A percentile compares a stretch with the other conserved stretches of the same genome.
These are phyloP conservation scores for Trichoderma simmonsii DNA, from an alignment of 2,329 filamentous ascomycete genomes.

Conservation along the genomic window DNA sequence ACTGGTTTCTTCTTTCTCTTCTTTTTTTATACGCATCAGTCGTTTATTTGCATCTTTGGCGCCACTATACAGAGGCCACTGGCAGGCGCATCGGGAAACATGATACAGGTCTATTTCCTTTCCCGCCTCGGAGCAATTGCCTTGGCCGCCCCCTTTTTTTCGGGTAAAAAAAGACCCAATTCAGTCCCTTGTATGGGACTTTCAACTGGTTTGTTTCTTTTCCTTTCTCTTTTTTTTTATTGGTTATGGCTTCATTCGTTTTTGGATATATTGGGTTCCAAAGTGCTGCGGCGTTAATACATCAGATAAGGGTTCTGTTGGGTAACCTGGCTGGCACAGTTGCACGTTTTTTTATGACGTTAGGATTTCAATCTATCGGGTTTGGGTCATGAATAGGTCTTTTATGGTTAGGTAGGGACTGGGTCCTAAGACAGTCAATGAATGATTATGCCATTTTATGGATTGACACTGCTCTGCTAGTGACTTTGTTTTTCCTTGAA, in stretches of 20 bases:
- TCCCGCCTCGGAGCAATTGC: background rate
- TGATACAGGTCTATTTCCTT: conserved; percentile 11
- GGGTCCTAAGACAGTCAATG: conserved; percentile 7
- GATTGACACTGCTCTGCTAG: background rate
- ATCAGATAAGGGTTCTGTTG: background rate
- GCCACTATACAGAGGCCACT: background rate
- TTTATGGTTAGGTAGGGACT: conserved; percentile 2
- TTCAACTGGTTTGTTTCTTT: background rate
- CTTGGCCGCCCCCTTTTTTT: background rate
- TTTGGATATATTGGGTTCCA: background rate
- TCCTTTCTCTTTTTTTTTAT: background rate
- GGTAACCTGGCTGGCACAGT: background rate
- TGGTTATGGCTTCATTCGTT: background rate
- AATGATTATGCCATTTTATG: background rate
- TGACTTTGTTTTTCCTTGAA: background rate
- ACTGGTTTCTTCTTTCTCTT: background rate
- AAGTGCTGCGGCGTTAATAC: background rate
- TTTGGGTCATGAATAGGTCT: background rate
- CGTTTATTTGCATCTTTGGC: background rate
- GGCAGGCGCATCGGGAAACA: conserved; percentile 16
- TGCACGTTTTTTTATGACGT: background rate
- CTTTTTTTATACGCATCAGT: background rate
- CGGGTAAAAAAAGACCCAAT: background rate
- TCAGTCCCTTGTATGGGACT: background rate
- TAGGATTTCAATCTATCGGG: background rate